Base-by-base conservation (phyloP, 345 rosid genomes). In the Durio zibethinus region DNA sequence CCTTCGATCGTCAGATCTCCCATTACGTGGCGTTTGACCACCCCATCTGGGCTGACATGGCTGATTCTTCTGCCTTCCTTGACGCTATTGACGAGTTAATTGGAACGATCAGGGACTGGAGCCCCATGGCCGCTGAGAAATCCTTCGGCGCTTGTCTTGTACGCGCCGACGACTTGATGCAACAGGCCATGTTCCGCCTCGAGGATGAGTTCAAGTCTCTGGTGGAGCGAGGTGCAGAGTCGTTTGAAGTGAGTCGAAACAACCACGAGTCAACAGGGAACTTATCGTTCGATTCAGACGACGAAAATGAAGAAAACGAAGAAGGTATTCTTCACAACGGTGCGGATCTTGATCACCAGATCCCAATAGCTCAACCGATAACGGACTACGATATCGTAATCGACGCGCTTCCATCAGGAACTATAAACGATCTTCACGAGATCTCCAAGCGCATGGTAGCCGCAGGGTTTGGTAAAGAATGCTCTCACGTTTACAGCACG, bases 371-470 rank as follows among this genome's bases (percentile, higher is more conserved):
- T 2, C 90, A 90, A 54, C 98, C 96, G 18, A 67, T 95, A 47
- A 83, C 87, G 2, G 95, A 92, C 80, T 93, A 90, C 72, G 92
- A 91, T 27, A 82, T 95, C 75, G 77, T 93, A 47, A 95, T 95
- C 85, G 98, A 95, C 74, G 94, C 96, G 4, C 89, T 95, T 14
- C 98, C 99, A 0, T 85, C 92, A 64, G 97, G 89, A 25, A 92
- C 94, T 0, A 84, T 95, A 59, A 85, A 81, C 79, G 99, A 93
- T 54, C 85, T 95, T 16, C 91, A 93, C 82, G 97, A 91, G 89
- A 91, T 95, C 74, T 92, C 93, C 23, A 93, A 89, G 85, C 89
- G 98, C 4, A 93, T 95, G 98, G 92, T 91, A 43, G 89, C 81
- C 0, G 95, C 98, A 0, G 93, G 97, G 50, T 93, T 83, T 54